Percentiles rank a stretch among this genome's conserved stretches.
Evolutionary conservation across 768 basidiomycete genomes (phyloP).

Genomic region (Trametes cinnabarina): DNA sequence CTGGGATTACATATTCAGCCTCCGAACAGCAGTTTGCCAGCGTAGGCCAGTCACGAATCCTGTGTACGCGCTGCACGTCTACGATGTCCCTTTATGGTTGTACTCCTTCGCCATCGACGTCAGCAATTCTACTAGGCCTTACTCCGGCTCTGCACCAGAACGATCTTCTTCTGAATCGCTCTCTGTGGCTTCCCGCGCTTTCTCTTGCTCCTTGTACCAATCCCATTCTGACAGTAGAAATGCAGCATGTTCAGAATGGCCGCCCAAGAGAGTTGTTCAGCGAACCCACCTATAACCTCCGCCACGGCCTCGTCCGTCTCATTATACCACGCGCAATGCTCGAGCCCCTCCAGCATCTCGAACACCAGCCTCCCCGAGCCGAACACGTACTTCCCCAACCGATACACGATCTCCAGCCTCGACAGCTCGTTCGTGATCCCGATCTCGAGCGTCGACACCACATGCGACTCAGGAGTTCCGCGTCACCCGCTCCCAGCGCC

Average conservation of each 20-base stretch:
- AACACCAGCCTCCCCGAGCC: neutral
- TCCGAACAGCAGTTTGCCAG: no score
- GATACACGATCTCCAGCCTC: neutral
- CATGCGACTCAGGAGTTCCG: slow-evolving; percentile 12
- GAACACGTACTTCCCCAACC: slow-evolving; percentile 1
- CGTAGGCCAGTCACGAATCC: no score
- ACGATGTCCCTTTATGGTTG: no score
- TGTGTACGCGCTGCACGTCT: no score
- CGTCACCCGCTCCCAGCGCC: neutral
- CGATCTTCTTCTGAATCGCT: neutral
- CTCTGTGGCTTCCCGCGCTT: neutral
- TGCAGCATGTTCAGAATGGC: no score
- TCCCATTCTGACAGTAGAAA: neutral
- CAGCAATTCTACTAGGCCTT: no score
- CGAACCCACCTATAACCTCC: neutral
- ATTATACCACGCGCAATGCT: slow-evolving; percentile 1
- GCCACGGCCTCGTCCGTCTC: neutral
- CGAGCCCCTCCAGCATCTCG: neutral
- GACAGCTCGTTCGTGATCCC: neutral
- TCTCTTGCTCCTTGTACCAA: neutral
- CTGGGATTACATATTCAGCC: no score
- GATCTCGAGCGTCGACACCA: neutral
- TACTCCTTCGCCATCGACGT: no score
- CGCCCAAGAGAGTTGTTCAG: no score
- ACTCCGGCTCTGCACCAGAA: no score